Base-by-base conservation (phyloP, 192 early-diverging fungal genomes). In the Backusella morwellensis region DNA sequence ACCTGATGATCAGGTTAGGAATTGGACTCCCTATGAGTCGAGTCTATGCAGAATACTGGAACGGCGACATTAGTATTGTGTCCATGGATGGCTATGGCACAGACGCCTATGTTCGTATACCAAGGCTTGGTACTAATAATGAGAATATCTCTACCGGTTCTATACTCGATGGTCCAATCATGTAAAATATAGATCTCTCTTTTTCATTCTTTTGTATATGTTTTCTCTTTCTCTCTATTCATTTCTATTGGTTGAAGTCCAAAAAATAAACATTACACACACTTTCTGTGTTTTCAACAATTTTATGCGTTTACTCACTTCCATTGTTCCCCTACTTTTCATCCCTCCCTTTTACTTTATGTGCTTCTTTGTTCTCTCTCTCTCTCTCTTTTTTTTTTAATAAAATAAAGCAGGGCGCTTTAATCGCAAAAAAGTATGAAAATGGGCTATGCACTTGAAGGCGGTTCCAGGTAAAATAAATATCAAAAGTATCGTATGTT, bases 1-100 rank as follows among this genome's bases (percentile, higher is more conserved):
- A 77, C 9, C 47, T 44, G n/a, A 68, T 29, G 44, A 81, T 52
- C 42, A 79, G 56, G 36, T 73, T 73, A 67, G 97, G 97, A 23
- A 91, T 98, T 66, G 97, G 97, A 0, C 80, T 98, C 80, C 95
- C 97, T 1, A 96, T 99, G 94, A 93, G 92, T 68, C 87, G 90
- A 68, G 95, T 96, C 36, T 99, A 98, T 88, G 95, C 95, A 12
- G 93, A 96, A 81, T 99, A 97, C 79, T 99, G 96, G 97, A 96
- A 96, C 44, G 97, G 97, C 3, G 87, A 86, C n/a, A 86, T 99
- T 68, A 89, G 86, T 17, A 84, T 98, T 2, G 84, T 91, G 21
- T 90, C 91, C 4, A 89, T 98, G 91, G 90, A 95, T 36, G 96
- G 95, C 6, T 94, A 90, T 70, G 97, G 97, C 17, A 95, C 95